Percentiles rank a stretch among this genome's conserved stretches.
These are phyloP conservation scores for Sporobolomyces roseus DNA, from an alignment of 768 basidiomycete species.

Conservation along the genomic window DNA sequence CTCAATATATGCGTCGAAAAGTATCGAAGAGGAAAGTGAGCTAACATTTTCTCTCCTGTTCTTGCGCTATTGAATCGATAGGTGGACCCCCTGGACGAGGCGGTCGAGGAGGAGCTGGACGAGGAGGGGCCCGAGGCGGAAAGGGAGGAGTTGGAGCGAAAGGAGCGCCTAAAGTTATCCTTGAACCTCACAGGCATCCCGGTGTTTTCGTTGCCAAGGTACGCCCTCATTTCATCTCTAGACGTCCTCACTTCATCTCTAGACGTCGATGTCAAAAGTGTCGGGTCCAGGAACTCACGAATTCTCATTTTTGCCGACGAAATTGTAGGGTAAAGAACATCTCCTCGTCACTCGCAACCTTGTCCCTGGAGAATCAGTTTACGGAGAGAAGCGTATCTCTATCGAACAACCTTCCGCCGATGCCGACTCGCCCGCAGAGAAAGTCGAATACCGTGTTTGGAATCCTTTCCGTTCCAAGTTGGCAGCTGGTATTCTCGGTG, in stretches of 20 bases:
- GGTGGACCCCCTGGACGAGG: slow-evolving; percentile 47
- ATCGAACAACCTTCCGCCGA: slow-evolving; percentile 59
- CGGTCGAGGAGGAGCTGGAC: slow-evolving; percentile 32
- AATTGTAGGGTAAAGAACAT: slow-evolving; percentile 77
- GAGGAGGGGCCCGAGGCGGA: slow-evolving; percentile 55
- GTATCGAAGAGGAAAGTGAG: too few relatives aligned
- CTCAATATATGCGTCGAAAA: neutral
- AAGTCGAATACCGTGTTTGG: slow-evolving; percentile 97
- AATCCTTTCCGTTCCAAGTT: slow-evolving; percentile 97
- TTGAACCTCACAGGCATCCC: slow-evolving; percentile 90
- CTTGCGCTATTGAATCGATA: neutral
- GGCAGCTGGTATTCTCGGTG: slow-evolving; percentile 92
- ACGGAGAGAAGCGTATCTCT: slow-evolving; percentile 95
- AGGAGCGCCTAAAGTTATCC: slow-evolving; percentile 74
- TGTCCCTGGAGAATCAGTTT: slow-evolving; percentile 94
- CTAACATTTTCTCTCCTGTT: neutral
- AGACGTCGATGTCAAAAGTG: too few relatives aligned
- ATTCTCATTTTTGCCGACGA: slow-evolving; percentile 44
- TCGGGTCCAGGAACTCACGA: neutral
- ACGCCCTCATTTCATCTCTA: too few relatives aligned
- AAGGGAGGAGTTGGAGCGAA: slow-evolving; percentile 68
- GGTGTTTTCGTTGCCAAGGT: slow-evolving; percentile 85
- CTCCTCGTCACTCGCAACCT: slow-evolving; percentile 97
- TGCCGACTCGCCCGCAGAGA: slow-evolving; percentile 56
- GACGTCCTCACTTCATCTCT: too few relatives aligned